These are phyloP conservation scores for Mortierella hygrophila DNA, from an alignment of 192 early-diverging fungal species.

Conservation along the genomic window DNA sequence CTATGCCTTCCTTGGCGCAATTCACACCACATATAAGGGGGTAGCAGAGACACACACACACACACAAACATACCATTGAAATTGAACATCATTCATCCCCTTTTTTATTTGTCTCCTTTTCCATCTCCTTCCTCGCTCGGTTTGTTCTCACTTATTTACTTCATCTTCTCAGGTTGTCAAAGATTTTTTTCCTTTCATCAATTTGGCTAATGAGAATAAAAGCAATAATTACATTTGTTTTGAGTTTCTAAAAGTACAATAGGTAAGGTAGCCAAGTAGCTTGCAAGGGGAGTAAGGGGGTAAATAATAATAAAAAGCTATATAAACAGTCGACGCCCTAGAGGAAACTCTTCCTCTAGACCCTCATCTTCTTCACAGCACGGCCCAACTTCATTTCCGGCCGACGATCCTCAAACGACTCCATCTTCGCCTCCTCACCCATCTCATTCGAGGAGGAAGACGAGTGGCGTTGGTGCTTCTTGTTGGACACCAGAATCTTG, in stretches of 20 bases:
- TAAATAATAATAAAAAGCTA: slow-evolving; percentile 3
- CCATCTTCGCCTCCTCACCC: background rate
- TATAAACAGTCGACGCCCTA: slow-evolving; percentile 1
- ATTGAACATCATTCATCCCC: background rate
- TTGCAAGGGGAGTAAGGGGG: background rate
- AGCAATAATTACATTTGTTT: slow-evolving; percentile 1
- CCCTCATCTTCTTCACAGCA: slow-evolving; percentile 36
- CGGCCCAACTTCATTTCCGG: background rate
- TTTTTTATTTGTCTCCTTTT: slow-evolving; percentile 2
- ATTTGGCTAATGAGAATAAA: background rate
- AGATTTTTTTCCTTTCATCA: background rate
- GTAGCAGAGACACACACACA: too few species aligned
- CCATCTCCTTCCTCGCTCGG: background rate
- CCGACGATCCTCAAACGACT: background rate
- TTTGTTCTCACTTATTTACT: background rate
- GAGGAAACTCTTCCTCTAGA: background rate
- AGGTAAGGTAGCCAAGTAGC: background rate
- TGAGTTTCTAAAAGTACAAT: background rate
- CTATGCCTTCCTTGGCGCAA: background rate
- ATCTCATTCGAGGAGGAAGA: background rate
- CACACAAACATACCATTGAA: too few species aligned
- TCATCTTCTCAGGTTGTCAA: background rate
- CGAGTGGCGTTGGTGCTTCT: slow-evolving; percentile 20
- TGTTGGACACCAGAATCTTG: slow-evolving; percentile 27
- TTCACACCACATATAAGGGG: background rate